Base-by-base conservation (phyloP, 2,329 filamentous ascomycete genomes). In the Aspergillus sp. region DNA sequence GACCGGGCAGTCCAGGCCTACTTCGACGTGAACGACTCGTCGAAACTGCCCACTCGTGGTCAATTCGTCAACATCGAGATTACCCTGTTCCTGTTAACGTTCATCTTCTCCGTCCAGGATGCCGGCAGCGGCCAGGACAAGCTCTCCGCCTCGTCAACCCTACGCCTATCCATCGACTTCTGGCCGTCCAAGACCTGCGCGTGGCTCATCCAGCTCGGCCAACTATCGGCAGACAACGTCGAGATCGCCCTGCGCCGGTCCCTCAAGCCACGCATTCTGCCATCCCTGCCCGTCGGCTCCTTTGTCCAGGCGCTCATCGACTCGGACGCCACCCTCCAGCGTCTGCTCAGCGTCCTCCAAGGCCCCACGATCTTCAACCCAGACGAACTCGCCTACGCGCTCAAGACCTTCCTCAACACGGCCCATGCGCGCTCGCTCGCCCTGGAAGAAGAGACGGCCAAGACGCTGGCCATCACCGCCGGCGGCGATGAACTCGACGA, bases 151-250 rank as follows among this genome's bases (percentile, higher is more conserved):
- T 67, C 67, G 29, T 68, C 67, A 14, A 62, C 66, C 9, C 69
- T 65, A 54, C 71, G 65, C 51, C 65, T 77, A 14, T 68, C 63
- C 18, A 65, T 77, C 56, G 65, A 60, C 5, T 61, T 79, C n/a
- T 76, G 76, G 68, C 77, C 77, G 3, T 62, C 66, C 5, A 62
- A 63, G 16, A 77, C 76, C 10, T 77, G 77, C 54, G 61, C 73
- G 32, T 81, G 78, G 78, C 71, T 81, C 12, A 71, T 77, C 50
- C 63, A 71, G 12, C 58, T 72, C 7, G 75, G 77, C 18, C 70
- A 78, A 29, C 58, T 81, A 4, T 76, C 71, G 16, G 57, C 67
- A 7, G 72, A 71, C 52, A 77, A 75, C n/a, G 69, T 81, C 31
- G 72, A 78, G 49, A 71, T 71, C 54, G 77, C 77, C 14, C 65